Percentiles rank a stretch among this genome's conserved stretches.
phyloP scores from a whole-genome alignment of 768 basidiomycete species.

The Lentinula aciculospora region DNA sequence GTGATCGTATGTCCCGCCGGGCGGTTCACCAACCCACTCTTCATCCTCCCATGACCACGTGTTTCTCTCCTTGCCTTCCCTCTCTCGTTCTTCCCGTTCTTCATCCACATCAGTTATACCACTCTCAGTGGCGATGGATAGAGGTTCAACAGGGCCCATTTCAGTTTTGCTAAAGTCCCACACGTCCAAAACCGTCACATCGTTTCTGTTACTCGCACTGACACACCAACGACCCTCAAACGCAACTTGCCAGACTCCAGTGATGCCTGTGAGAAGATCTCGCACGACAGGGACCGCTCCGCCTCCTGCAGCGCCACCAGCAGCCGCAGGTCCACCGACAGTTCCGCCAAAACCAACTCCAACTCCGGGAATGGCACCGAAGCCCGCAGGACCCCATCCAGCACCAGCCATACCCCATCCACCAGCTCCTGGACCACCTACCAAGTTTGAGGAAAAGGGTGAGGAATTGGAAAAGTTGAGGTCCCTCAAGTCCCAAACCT shows the following conservation, averaged over 20 bases:
- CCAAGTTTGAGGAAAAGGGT: background rate
- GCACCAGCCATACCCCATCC: background rate
- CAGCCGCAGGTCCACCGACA: background rate
- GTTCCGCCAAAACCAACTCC: background rate
- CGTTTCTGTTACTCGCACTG: constrained; percentile 81
- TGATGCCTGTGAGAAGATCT: constrained; percentile 86
- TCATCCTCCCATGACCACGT: constrained; percentile 25
- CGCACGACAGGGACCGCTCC: constrained; percentile 64
- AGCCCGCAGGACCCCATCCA: background rate
- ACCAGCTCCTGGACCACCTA: background rate
- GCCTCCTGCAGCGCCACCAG: background rate
- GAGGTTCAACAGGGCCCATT: background rate
- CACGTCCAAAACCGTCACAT: constrained; percentile 77
- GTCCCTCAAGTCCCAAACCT: constrained; percentile 95
- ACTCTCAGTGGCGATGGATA: background rate
- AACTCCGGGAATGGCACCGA: background rate
- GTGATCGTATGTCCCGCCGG: constrained; percentile 71
- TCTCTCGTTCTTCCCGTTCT: constrained; percentile 10
- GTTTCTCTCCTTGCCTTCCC: background rate
- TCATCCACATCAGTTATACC: background rate
- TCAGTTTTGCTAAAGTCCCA: constrained; percentile 70
- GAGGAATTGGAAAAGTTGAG: background rate
- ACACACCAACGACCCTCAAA: constrained; percentile 95
- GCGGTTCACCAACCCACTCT: constrained; percentile 80
- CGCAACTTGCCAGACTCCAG: constrained; percentile 96